Percentiles rank a stretch among this genome's conserved stretches.
Evolutionary conservation across 176 grass and related monocot species (phyloP).

Genomic region (Rhynchospora breviuscula): DNA sequence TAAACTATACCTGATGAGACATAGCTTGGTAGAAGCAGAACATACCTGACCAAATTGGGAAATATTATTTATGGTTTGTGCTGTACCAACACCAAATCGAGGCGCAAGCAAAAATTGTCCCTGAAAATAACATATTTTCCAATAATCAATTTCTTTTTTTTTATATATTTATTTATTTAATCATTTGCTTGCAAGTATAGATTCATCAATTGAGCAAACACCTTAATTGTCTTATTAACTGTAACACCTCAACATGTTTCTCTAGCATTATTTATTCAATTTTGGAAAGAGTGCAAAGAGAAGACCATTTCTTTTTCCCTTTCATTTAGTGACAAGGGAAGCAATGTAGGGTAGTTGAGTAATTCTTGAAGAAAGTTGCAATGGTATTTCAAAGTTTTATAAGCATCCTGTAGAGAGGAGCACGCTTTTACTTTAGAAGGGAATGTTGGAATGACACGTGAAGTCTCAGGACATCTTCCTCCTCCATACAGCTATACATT

Average conservation of each 20-base stretch:
- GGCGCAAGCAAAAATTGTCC: conserved; percentile 62
- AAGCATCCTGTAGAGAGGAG: neutral
- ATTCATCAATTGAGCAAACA: neutral
- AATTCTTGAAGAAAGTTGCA: neutral
- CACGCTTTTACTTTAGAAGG: neutral
- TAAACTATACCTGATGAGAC: neutral
- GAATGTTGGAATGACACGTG: neutral
- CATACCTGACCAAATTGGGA: conserved; percentile 74
- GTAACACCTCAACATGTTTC: neutral
- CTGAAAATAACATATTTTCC: conserved; percentile 32
- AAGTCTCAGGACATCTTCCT: neutral
- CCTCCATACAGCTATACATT: neutral
- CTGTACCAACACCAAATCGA: conserved; percentile 53
- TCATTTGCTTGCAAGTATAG: neutral
- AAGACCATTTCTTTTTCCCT: neutral
- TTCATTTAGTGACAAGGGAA: neutral
- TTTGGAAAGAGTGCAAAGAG: neutral
- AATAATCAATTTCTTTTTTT: neutral
- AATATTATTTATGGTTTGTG: conserved; percentile 49
- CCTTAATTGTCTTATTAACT: neutral
- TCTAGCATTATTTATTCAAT: neutral
- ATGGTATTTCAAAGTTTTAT: neutral
- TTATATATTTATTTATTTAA: neutral
- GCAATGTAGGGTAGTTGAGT: neutral
- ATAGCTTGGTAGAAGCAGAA: conserved; percentile 10